phyloP scores from a whole-genome alignment of 2,329 filamentous ascomycete species.

The Ceratocystis variospora region DNA sequence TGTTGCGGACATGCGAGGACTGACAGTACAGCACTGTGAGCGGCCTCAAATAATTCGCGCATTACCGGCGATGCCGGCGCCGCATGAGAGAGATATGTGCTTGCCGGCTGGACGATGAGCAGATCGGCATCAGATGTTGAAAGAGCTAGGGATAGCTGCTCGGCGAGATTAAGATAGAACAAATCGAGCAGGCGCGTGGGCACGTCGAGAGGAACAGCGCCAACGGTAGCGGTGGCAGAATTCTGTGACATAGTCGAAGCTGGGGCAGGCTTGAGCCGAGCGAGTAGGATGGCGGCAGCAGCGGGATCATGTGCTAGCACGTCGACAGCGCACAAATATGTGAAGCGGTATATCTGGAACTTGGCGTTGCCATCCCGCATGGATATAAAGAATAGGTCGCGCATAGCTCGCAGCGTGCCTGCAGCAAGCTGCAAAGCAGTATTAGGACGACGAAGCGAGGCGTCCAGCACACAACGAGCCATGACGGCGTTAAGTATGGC shows the following conservation, averaged over 20 bases:
- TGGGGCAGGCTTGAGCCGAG: slow-evolving; percentile 42
- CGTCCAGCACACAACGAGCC: slow-evolving; percentile 45
- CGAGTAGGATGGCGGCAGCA: slow-evolving; percentile 52
- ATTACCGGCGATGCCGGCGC: slow-evolving; percentile 34
- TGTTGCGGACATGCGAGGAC: slow-evolving; percentile 71
- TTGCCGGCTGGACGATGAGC: slow-evolving; percentile 59
- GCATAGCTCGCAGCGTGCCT: slow-evolving; percentile 30
- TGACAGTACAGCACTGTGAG: slow-evolving; percentile 69
- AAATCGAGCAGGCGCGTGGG: slow-evolving; percentile 59
- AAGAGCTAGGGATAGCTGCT: slow-evolving; percentile 64
- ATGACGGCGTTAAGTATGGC: slow-evolving; percentile 62
- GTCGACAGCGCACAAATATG: slow-evolving; percentile 70
- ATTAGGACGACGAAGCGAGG: slow-evolving; percentile 28
- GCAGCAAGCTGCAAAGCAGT: slow-evolving; percentile 51
- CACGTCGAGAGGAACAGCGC: slow-evolving; percentile 22
- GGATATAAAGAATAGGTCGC: slow-evolving; percentile 71
- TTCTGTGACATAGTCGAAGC: slow-evolving; percentile 32
- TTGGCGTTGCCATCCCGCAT: slow-evolving; percentile 55
- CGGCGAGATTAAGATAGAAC: slow-evolving; percentile 75
- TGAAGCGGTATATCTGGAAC: slow-evolving; percentile 76
- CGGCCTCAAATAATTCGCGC: slow-evolving; percentile 64
- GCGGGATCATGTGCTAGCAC: slow-evolving; percentile 58
- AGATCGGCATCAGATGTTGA: slow-evolving; percentile 54
- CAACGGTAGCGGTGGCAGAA: neutral
- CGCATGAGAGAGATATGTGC: slow-evolving; percentile 50